Percentiles rank a stretch among this genome's conserved stretches.
Evolutionary conservation across 2,329 filamentous ascomycete genomes (phyloP).

Genomic region (Cordyceps cateniannulata): DNA sequence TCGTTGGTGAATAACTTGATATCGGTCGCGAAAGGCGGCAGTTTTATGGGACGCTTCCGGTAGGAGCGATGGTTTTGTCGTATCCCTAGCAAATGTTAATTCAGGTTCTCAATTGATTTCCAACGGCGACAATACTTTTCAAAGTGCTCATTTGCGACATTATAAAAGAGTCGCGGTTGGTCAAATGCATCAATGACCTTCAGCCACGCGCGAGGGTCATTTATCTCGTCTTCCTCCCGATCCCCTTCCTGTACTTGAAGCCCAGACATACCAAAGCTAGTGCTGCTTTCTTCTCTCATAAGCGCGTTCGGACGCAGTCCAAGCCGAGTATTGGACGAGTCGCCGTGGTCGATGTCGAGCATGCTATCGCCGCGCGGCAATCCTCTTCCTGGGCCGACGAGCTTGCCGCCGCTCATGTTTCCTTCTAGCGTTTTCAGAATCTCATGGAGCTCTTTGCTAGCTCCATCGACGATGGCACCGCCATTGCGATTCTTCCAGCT

Average conservation of each 20-base stretch:
- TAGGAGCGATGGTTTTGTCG: slow-evolving; percentile 61
- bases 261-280: slow-evolving; percentile 57
- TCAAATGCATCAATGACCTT: slow-evolving; percentile 79
- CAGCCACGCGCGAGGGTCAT: slow-evolving; percentile 74
- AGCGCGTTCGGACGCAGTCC: slow-evolving; percentile 42
- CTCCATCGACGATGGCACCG: slow-evolving; percentile 84
- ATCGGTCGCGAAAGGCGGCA: slow-evolving; percentile 78
- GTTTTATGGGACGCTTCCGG: slow-evolving; percentile 78
- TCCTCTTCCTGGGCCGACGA: slow-evolving; percentile 46
- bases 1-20: slow-evolving; percentile 86
- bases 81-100: slow-evolving; percentile 39
- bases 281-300: slow-evolving; percentile 53
- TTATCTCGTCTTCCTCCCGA: slow-evolving; percentile 52
- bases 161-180: slow-evolving; percentile 74
- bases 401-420: slow-evolving; percentile 79
- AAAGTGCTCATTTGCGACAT: slow-evolving; percentile 81
- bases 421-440: slow-evolving; percentile 81
- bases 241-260: slow-evolving; percentile 47
- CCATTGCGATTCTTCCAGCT: slow-evolving; percentile 87
- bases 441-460: slow-evolving; percentile 65
- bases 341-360: slow-evolving; percentile 50
- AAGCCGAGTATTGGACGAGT: slow-evolving; percentile 48
- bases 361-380: slow-evolving; percentile 53
- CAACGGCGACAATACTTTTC: slow-evolving; percentile 51
- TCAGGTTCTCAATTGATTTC: not conserved